phyloP scores from a whole-genome alignment of 495 filamentous ascomycete species.

The Aspergillus incahuasiensis region DNA sequence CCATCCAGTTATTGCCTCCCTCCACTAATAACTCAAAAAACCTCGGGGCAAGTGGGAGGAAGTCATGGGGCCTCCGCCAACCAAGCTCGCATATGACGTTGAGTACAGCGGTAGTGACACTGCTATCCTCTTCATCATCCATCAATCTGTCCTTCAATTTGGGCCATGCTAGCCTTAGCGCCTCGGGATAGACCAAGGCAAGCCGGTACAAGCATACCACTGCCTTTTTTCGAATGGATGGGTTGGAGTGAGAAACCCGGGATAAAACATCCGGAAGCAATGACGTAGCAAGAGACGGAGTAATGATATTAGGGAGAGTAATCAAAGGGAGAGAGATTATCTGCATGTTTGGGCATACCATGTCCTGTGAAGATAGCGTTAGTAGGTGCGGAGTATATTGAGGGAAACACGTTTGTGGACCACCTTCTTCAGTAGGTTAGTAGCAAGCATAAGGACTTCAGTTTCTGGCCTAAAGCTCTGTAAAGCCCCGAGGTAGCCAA shows the following conservation, averaged over 20 bases:
- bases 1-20: slow-evolving; percentile 98
- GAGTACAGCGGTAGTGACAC: slow-evolving; percentile 90
- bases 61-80: slow-evolving; percentile 89
- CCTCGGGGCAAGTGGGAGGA: slow-evolving; percentile 84
- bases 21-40: slow-evolving; percentile 91
- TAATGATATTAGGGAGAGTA: slow-evolving; percentile 88
- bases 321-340: slow-evolving; percentile 80
- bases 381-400: neutral
- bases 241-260: slow-evolving; percentile 76
- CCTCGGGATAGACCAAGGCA: slow-evolving; percentile 90
- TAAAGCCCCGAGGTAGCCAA: slow-evolving; percentile 92
- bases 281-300: slow-evolving; percentile 82
- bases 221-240: slow-evolving; percentile 87
- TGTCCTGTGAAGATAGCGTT: slow-evolving; percentile 53
- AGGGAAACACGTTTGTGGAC: neutral
- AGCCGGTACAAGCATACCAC: slow-evolving; percentile 89
- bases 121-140: slow-evolving; percentile 84
- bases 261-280: slow-evolving; percentile 81
- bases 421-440: slow-evolving; percentile 94
- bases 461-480: slow-evolving; percentile 95
- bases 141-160: slow-evolving; percentile 92
- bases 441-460: slow-evolving; percentile 95
- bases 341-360: slow-evolving; percentile 65
- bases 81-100: slow-evolving; percentile 97
- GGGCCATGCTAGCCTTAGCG: slow-evolving; percentile 87